Percentiles rank a stretch among this genome's conserved stretches.
phyloP scores from a whole-genome alignment of 2,329 filamentous ascomycete species.

The Dactylonectria macrodidyma region DNA sequence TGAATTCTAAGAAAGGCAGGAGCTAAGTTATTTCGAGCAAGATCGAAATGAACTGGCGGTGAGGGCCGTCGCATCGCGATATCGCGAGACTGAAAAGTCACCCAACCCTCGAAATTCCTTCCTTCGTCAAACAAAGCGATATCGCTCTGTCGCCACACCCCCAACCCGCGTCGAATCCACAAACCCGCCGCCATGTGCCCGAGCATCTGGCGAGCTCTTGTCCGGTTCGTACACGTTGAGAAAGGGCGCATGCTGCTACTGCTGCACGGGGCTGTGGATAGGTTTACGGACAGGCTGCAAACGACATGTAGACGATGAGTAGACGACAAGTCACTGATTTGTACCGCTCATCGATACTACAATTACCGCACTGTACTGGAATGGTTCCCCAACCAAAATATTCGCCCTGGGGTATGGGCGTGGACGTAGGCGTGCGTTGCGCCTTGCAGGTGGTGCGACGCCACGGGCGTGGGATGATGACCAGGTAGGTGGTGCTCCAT shows the following conservation, averaged over 20 bases:
- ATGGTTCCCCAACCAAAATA: background rate
- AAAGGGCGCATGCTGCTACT: background rate
- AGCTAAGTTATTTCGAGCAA: background rate
- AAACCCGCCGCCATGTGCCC: background rate
- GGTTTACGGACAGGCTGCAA: too few relatives aligned
- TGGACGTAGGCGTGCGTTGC: background rate
- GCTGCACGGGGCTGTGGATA: background rate
- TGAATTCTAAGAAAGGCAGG: background rate
- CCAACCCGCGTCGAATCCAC: background rate
- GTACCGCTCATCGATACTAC: background rate
- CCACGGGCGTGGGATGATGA: background rate
- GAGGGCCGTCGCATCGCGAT: background rate
- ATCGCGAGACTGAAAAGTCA: background rate
- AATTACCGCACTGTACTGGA: background rate
- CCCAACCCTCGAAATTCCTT: background rate
- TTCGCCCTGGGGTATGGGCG: constrained; percentile 9
- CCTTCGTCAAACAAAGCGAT: background rate
- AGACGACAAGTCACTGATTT: background rate
- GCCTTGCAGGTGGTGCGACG: constrained; percentile 8
- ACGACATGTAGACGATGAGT: too few relatives aligned
- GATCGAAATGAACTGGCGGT: background rate
- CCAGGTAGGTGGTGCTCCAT: background rate
- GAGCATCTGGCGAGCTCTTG: background rate
- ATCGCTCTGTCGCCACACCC: background rate
- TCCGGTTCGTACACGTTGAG: constrained; percentile 11